Evolutionary conservation across 495 filamentous ascomycete species (phyloP), one percentile per base, ranked within the genome.

Genomic region (Aspergillus asperescens): DNA sequence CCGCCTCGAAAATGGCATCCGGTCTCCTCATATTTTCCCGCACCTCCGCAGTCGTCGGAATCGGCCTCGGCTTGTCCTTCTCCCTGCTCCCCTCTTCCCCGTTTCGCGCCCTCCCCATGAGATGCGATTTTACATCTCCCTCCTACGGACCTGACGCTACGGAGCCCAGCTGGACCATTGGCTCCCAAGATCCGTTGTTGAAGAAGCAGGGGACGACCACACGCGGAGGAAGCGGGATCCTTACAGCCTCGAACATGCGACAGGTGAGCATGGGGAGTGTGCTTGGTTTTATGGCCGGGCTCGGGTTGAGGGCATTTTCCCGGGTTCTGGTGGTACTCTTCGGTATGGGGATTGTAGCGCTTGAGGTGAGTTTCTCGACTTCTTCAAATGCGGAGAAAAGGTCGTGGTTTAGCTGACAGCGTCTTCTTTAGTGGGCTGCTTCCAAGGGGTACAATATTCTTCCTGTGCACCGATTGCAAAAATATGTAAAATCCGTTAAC

Each of bases 261-360:
- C 84, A 90, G 73, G 70, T 90, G 47, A 87, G 83, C 50, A 60
- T 81, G 50, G 88, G 88, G 1, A 86, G 84, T 59, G 71, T 90
- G 12, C 57, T 84, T 27, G 87, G 88, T 4, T 73, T 95, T 44
- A 62, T 85, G 31, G 79, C 77, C 0, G 89, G 89, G 3, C 62
- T 92, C 16, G 75, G 86, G 5, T 75, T 95, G 48, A 77, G 81
- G 58, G 77, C 86, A 34, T 92, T 95, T 66, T 90, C 86, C 38
- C 80, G 78, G 61, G 83, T 81, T 4, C 64, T 95, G 58, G 86
- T 87, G 7, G 63, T 91, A 28, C 61, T 95, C 27, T 62, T 90
- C 9, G 88, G 89, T 0, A 68, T 93, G 48, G 71, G 82, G 5
- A 75, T 92, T 51, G 78, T 91, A 20, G 64, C 82, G 18, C 65